Conservation (phyloP, 164 flowering plant genomes). For the Vitis amurensis region DNA sequence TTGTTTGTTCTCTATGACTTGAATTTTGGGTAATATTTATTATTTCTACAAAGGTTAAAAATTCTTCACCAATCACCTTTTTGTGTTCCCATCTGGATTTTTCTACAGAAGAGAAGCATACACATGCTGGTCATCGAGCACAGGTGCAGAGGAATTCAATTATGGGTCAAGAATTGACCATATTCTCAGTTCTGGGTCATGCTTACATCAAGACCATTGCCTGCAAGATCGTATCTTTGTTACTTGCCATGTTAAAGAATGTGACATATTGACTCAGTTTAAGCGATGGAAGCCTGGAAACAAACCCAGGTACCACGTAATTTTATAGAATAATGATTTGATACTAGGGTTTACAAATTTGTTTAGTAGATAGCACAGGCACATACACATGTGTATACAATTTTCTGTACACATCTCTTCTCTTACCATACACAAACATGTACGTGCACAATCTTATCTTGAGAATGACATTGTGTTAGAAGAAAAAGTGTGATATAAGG, state of each 20-base stretch:
- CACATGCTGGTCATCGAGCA: slow-evolving; percentile 86
- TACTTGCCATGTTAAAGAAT: slow-evolving; percentile 78
- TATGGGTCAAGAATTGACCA: slow-evolving; percentile 95
- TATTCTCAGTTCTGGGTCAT: slow-evolving; percentile 74
- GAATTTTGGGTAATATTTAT: no score
- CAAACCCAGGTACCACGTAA: slow-evolving; percentile 46
- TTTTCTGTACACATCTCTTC: no score
- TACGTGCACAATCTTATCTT: no score
- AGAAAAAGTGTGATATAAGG: no score
- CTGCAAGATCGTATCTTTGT: slow-evolving; percentile 52
- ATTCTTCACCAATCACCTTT: not conserved
- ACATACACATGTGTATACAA: not conserved
- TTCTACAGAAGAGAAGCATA: slow-evolving; percentile 74
- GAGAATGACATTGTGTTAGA: no score
- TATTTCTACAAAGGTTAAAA: no score
- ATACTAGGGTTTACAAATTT: not conserved
- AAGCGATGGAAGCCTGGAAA: slow-evolving; percentile 84
- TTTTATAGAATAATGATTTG: not conserved
- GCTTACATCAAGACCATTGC: slow-evolving; percentile 62
- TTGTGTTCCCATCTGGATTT: slow-evolving; percentile 4
- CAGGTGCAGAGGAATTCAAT: slow-evolving; percentile 92
- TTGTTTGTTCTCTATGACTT: no score
- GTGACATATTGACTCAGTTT: slow-evolving; percentile 82
- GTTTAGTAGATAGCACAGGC: not conserved
- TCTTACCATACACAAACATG: no score